Conservation (phyloP, 2,329 filamentous ascomycete genomes). For the Epichloe gansuensis region DNA sequence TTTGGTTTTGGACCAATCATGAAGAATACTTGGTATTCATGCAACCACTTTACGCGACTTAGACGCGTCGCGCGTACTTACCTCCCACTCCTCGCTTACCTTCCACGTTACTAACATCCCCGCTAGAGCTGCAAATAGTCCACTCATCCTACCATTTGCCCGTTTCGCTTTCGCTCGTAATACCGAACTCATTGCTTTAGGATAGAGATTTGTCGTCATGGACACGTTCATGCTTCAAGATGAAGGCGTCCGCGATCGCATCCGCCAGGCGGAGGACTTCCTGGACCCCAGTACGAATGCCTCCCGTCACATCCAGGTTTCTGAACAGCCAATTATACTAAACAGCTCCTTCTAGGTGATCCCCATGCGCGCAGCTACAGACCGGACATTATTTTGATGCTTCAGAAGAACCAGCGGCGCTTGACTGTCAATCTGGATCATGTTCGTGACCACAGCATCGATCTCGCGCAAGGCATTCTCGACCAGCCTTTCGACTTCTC, state of each 20-base stretch:
- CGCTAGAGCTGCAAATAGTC: not conserved
- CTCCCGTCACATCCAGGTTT: not conserved
- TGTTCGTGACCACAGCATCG: conserved; percentile 73
- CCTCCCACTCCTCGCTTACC: not conserved
- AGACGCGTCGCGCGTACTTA: conserved; percentile 1
- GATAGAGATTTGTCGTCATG: conserved; percentile 34
- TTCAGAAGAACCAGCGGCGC: conserved; percentile 53
- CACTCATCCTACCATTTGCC: not conserved
- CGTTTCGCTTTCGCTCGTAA: not conserved
- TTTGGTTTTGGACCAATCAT: no score
- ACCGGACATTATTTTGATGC: conserved; percentile 73
- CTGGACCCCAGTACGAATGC: conserved; percentile 71
- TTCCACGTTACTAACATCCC: not conserved
- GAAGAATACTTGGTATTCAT: no score
- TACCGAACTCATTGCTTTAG: not conserved
- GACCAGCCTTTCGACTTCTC: conserved; percentile 80
- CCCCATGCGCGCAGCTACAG: conserved; percentile 61
- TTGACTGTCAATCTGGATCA: conserved; percentile 75
- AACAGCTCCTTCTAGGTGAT: conserved; percentile 27
- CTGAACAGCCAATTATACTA: not conserved
- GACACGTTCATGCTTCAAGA: conserved; percentile 67
- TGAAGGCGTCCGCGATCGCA: conserved; percentile 71
- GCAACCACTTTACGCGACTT: conserved; percentile 5
- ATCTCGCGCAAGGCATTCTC: conserved; percentile 68
- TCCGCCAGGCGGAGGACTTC: conserved; percentile 83